These are phyloP conservation scores for Marasmius tenuissimus DNA, from an alignment of 1,284 basidiomycete species.

Conservation along the genomic window DNA sequence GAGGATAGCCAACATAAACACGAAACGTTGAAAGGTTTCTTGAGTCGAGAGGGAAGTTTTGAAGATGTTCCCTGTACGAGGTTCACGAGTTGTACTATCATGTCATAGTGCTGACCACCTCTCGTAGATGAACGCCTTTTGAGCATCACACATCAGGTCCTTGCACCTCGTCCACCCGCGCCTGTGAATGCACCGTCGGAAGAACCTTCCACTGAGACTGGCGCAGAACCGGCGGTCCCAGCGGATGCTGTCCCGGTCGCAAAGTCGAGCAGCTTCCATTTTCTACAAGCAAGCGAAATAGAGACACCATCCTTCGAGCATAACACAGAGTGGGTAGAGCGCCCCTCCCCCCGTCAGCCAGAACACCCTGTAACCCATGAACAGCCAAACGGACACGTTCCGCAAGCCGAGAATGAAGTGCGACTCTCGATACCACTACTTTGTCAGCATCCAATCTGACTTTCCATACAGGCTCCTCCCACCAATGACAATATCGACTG, in stretches of 20 bases:
- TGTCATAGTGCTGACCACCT: conserved; percentile 6
- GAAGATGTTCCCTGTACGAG: conserved; percentile 61
- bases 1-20: conserved; percentile 50
- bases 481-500: conserved; percentile 17
- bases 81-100: conserved; percentile 12
- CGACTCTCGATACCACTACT: conserved; percentile 8
- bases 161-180: conserved; percentile 42
- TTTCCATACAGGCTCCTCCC: not conserved
- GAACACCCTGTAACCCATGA: conserved; percentile 23
- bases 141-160: conserved; percentile 51
- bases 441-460: not conserved
- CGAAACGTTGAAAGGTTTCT: conserved; percentile 50
- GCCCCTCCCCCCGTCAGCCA: conserved; percentile 31
- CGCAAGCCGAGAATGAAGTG: conserved; percentile 23
- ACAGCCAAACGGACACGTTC: conserved; percentile 28
- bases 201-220: conserved; percentile 17
- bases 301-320: conserved; percentile 51
- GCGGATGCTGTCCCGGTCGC: conserved; percentile 35
- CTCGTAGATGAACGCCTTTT: conserved; percentile 54
- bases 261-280: conserved; percentile 60
- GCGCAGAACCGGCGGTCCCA: conserved; percentile 27
- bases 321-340: conserved; percentile 52
- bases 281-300: conserved; percentile 77
- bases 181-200: conserved; percentile 27
- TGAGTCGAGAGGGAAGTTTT: conserved; percentile 55